Percentiles rank a stretch among this genome's conserved stretches.
Conservation (phyloP, 2,329 filamentous ascomycete genomes). For the Coleophoma eucalyptorum region DNA sequence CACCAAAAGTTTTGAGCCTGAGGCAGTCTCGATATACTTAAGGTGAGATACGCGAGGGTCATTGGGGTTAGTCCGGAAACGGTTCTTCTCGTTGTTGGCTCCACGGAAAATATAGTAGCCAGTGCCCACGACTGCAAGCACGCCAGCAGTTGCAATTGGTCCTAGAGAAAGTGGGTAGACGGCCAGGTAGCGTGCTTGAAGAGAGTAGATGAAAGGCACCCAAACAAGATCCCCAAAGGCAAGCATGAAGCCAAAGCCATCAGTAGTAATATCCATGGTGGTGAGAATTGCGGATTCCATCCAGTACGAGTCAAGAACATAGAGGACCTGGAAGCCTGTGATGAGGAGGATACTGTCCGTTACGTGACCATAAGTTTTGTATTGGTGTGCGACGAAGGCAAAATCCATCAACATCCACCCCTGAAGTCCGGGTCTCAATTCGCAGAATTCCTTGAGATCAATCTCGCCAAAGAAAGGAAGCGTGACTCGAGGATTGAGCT, state of each 20-base stretch:
- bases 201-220: constrained; percentile 86
- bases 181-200: constrained; percentile 81
- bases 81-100: constrained; percentile 94
- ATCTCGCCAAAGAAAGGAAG: constrained; percentile 79
- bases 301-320: constrained; percentile 79
- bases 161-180: constrained; percentile 80
- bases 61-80: constrained; percentile 81
- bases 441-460: constrained; percentile 87
- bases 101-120: constrained; percentile 93
- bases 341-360: constrained; percentile 84
- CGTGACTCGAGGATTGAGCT: constrained; percentile 83
- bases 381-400: constrained; percentile 82
- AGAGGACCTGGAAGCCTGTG: constrained; percentile 72
- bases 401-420: constrained; percentile 86
- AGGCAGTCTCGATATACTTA: constrained; percentile 79
- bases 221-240: constrained; percentile 89
- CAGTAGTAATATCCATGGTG: constrained; percentile 89
- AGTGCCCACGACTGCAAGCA: constrained; percentile 61
- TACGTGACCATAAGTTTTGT: constrained; percentile 76
- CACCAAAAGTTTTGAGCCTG: constrained; percentile 75
- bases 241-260: constrained; percentile 95
- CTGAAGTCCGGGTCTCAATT: constrained; percentile 87
- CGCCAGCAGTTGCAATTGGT: constrained; percentile 55
- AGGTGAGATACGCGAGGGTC: constrained; percentile 78
- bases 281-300: constrained; percentile 88